Evolutionary conservation across 2,329 filamentous ascomycete genomes (phyloP).

Genomic region (Zymoseptoria pseudotritici): DNA sequence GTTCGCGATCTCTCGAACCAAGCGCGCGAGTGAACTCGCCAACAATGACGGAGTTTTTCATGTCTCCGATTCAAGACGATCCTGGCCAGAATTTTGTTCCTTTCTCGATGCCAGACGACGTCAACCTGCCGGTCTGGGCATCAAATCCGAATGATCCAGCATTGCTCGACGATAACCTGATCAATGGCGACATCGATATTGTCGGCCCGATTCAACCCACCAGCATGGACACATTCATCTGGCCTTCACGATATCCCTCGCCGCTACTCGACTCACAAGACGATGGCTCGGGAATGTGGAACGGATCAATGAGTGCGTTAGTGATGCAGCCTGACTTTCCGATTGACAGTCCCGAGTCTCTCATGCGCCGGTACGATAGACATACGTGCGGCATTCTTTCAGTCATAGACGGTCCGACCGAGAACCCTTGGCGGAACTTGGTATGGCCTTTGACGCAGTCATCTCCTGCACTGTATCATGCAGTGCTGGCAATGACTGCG

Average conservation of each 20-base stretch:
- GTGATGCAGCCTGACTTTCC: conserved; percentile 23
- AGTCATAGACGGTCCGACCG: conserved; percentile 59
- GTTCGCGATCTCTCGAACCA: conserved; percentile 14
- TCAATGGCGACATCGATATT: conserved; percentile 13
- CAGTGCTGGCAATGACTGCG: conserved; percentile 60
- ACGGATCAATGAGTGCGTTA: conserved; percentile 1
- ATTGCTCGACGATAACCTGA: conserved; percentile 9
- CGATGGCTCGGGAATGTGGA: conserved; percentile 1
- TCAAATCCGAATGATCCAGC: conserved; percentile 14
- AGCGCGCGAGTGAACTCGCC: conserved; percentile 17
- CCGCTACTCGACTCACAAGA: conserved; percentile 3
- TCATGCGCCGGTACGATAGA: conserved; percentile 56
- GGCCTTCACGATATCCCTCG: conserved; percentile 13
- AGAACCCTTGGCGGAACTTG: conserved; percentile 65
- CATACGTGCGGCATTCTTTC: conserved; percentile 64
- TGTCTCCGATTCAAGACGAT: conserved; percentile 10
- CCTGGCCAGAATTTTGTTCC: conserved; percentile 19
- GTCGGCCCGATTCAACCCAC: conserved; percentile 11
- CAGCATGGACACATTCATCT: conserved; percentile 8
- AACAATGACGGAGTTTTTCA: conserved; percentile 25
- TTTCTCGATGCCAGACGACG: conserved; percentile 23
- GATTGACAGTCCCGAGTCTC: conserved; percentile 47
- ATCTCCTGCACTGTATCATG: conserved; percentile 60
- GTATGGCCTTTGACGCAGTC: conserved; percentile 62
- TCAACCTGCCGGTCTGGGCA: conserved; percentile 18